These are phyloP conservation scores for Nitzschia inconspicua DNA, from an alignment of 108 stramenopile genomes.

Conservation along the genomic window DNA sequence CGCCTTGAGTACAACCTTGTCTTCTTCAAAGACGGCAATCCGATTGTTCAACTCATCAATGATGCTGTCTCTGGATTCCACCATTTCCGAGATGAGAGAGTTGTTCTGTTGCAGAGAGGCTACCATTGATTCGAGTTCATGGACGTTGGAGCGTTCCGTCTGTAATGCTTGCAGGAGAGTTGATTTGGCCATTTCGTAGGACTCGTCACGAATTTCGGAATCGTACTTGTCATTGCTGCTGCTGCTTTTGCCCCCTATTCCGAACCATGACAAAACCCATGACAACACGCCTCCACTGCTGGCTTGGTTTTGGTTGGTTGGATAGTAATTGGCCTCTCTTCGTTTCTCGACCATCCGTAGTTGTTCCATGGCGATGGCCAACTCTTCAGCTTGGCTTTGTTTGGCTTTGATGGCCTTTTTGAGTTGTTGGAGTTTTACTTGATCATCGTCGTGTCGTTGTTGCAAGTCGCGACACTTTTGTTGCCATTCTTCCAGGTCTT, in stretches of 20 bases:
- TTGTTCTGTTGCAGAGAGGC: conserved; percentile 66
- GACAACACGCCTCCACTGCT: conserved; percentile 22
- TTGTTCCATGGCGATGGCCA: conserved; percentile 45
- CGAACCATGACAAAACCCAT: conserved; percentile 35
- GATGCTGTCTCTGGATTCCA: conserved; percentile 59
- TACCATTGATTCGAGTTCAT: conserved; percentile 65
- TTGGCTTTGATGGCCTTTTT: conserved; percentile 42
- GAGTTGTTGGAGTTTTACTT: conserved; percentile 25
- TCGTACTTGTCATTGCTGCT: conserved; percentile 2
- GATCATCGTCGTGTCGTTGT: conserved; percentile 25
- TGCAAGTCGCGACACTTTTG: conserved; percentile 29
- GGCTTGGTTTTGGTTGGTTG: not conserved
- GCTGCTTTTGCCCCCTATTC: not conserved
- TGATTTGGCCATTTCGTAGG: conserved; percentile 64
- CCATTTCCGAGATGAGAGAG: conserved; percentile 76
- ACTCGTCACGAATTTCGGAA: conserved; percentile 21
- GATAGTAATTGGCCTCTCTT: conserved; percentile 7
- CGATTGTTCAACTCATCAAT: conserved; percentile 82
- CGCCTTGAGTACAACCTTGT: conserved; percentile 82
- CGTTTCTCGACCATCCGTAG: conserved; percentile 28
- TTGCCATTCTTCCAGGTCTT: conserved; percentile 47
- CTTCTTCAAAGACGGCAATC: conserved; percentile 83
- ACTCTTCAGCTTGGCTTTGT: conserved; percentile 52
- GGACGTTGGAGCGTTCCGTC: conserved; percentile 66
- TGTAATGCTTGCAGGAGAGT: conserved; percentile 72